A percentile compares a stretch with the other conserved stretches of the same genome.
Evolutionary conservation across 805 yeast species (phyloP).

Genomic region (Yarrowia sp.): DNA sequence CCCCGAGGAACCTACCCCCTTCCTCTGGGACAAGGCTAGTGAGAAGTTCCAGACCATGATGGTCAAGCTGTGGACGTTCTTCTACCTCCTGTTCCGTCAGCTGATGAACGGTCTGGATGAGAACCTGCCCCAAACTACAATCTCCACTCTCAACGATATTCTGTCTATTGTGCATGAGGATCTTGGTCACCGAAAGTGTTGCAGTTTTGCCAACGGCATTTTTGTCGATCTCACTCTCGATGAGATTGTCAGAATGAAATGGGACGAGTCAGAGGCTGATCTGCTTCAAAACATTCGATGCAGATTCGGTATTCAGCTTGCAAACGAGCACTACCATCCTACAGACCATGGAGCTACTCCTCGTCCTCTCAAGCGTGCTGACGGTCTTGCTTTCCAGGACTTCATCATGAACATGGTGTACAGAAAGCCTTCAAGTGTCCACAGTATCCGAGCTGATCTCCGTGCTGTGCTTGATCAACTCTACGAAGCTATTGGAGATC

Average conservation of each 20-base stretch:
- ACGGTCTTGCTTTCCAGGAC: constrained; percentile 54
- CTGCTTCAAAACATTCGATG: constrained; percentile 81
- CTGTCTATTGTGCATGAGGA: constrained; percentile 73
- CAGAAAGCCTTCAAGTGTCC: constrained; percentile 64
- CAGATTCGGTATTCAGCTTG: constrained; percentile 70
- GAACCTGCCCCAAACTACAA: constrained; percentile 42
- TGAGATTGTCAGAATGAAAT: constrained; percentile 56
- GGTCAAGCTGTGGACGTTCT: constrained; percentile 50
- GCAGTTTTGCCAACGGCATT: constrained; percentile 68
- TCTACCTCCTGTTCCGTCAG: constrained; percentile 52
- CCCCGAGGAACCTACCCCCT: constrained; percentile 47
- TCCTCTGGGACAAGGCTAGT: constrained; percentile 48
- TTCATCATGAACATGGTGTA: constrained; percentile 64
- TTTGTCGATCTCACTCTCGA: constrained; percentile 68
- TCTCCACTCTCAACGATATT: constrained; percentile 53
- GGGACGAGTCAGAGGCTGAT: constrained; percentile 66
- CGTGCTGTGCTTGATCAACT: constrained; percentile 75
- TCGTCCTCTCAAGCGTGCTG: constrained; percentile 52
- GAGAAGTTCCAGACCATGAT: constrained; percentile 48
- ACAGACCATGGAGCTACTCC: constrained; percentile 67
- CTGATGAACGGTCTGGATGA: constrained; percentile 43
- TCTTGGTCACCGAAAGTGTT: constrained; percentile 71
- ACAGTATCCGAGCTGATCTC: constrained; percentile 68
- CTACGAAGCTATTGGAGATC: constrained; percentile 74
- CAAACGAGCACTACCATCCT: constrained; percentile 66